Conservation (phyloP, 345 rosid genomes). For the Euphorbia peplus region DNA sequence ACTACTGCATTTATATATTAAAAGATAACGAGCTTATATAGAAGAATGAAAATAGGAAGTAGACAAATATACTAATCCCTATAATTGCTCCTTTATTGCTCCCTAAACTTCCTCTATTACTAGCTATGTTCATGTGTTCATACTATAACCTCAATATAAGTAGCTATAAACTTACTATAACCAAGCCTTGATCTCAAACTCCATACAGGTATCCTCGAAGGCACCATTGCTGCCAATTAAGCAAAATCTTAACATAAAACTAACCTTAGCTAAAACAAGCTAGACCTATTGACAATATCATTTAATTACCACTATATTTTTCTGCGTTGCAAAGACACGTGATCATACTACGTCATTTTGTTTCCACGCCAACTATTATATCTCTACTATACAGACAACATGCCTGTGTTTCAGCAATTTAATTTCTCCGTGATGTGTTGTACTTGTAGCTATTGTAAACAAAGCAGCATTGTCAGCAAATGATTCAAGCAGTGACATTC, state of each 20-base stretch:
- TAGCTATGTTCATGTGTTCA: too few relatives aligned
- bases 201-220: constrained; percentile 97
- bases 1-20: too few relatives aligned
- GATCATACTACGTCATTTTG: background rate
- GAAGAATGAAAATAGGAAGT: too few relatives aligned
- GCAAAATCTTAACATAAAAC: constrained; percentile 9
- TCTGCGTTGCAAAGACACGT: background rate
- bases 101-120: too few relatives aligned
- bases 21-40: too few relatives aligned
- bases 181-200: too few relatives aligned
- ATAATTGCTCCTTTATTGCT: too few relatives aligned
- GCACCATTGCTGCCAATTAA: constrained; percentile 50
- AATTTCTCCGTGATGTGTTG: constrained; percentile 92
- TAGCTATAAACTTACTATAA: too few relatives aligned
- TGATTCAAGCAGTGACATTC: constrained; percentile 85
- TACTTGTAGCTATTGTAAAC: constrained; percentile 87
- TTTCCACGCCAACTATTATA: constrained; percentile 4
- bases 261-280: background rate
- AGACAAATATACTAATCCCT: too few relatives aligned
- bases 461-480: constrained; percentile 71
- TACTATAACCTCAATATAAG: too few relatives aligned
- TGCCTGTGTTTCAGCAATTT: constrained; percentile 92
- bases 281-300: background rate
- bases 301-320: background rate
- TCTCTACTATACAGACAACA: constrained; percentile 6